These are phyloP conservation scores for Brassica napus DNA, from an alignment of 345 rosid species.

Conservation along the genomic window DNA sequence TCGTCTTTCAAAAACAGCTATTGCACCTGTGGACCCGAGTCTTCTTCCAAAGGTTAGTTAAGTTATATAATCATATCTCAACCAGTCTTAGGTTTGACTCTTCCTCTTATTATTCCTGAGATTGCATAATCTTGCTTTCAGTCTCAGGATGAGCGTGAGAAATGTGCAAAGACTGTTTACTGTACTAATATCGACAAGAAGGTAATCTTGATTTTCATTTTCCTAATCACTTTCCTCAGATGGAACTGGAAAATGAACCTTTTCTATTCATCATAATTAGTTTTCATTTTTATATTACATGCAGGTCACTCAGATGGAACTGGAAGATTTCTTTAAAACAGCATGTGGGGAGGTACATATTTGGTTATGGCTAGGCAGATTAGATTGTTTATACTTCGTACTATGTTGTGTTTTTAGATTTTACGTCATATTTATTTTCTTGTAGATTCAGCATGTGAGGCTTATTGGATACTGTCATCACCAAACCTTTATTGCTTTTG, in stretches of 20 bases:
- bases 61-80: neutral
- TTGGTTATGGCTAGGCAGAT: neutral
- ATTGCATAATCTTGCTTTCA: conserved; percentile 17
- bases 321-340: conserved; percentile 74
- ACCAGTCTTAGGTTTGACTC: neutral
- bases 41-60: conserved; percentile 67
- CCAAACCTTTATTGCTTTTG: conserved; percentile 83
- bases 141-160: conserved; percentile 88
- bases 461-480: conserved; percentile 73
- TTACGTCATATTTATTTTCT: neutral
- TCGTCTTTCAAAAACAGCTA: conserved; percentile 47
- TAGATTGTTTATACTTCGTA: neutral
- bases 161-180: conserved; percentile 87
- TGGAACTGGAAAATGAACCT: neutral
- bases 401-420: neutral
- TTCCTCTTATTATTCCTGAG: neutral
- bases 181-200: conserved; percentile 87
- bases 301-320: conserved; percentile 71
- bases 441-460: conserved; percentile 74
- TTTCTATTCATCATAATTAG: neutral
- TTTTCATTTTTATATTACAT: neutral
- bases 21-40: conserved; percentile 28
- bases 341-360: conserved; percentile 85
- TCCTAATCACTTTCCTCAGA: neutral
- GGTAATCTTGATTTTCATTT: conserved; percentile 45